Evolutionary conservation across 2,329 filamentous ascomycete species (phyloP).

Genomic region (Paecilomyces formosus): DNA sequence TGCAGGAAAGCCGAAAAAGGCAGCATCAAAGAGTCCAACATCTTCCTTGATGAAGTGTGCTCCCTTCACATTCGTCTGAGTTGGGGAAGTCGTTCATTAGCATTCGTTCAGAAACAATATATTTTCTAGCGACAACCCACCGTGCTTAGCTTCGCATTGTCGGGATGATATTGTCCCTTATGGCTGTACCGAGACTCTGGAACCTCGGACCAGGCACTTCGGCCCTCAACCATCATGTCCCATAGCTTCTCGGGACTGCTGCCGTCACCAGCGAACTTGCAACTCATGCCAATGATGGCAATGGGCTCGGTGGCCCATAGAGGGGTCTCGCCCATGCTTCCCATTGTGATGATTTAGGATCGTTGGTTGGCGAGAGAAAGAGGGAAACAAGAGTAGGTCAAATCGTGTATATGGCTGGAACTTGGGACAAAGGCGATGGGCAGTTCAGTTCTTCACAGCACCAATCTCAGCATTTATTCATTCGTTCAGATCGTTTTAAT

Average conservation of each 20-base stretch:
- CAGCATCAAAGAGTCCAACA: conserved; percentile 8
- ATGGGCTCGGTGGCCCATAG: not conserved
- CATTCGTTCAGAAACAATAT: not conserved
- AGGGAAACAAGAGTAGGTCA: not conserved
- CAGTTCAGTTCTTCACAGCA: not conserved
- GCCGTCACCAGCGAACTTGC: not conserved
- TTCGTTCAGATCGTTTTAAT: not conserved
- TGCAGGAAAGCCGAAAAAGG: conserved; percentile 7
- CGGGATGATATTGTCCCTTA: conserved; percentile 2
- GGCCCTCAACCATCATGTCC: not conserved
- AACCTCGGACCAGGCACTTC: not conserved
- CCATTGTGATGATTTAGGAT: not conserved
- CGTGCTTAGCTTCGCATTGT: not conserved
- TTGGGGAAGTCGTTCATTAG: not conserved
- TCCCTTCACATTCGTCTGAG: conserved; percentile 1
- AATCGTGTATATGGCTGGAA: not conserved
- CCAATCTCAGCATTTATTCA: not conserved
- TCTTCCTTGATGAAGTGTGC: conserved; percentile 10
- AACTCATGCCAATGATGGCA: not conserved
- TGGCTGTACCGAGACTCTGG: not conserved
- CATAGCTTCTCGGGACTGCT: not conserved
- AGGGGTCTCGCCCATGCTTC: not conserved
- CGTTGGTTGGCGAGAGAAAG: not conserved
- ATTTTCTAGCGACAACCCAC: not conserved
- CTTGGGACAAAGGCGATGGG: not conserved